These are phyloP conservation scores for Fremontodendron californicum DNA, from an alignment of 345 rosid genomes.

Conservation along the genomic window DNA sequence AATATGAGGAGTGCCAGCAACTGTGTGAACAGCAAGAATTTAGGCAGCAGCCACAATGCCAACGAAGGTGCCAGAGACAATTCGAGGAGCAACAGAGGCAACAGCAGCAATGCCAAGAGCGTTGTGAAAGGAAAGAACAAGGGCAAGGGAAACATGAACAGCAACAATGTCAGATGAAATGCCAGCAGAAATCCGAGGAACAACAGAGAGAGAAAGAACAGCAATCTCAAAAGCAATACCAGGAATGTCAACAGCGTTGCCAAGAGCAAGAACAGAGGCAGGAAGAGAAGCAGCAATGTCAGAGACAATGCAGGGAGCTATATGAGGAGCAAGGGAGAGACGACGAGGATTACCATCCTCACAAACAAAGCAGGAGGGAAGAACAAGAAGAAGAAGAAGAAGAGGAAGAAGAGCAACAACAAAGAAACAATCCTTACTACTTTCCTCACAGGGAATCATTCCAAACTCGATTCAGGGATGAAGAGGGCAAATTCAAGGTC, in stretches of 20 bases:
- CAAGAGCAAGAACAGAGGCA: background rate
- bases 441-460: background rate
- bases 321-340: background rate
- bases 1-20: background rate
- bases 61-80: background rate
- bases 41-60: background rate
- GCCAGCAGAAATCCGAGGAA: background rate
- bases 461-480: background rate
- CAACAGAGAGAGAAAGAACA: background rate
- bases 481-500: background rate
- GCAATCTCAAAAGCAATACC: background rate
- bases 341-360: background rate
- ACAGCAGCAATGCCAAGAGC: background rate
- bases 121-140: background rate
- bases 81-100: background rate
- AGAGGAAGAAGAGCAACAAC: background rate
- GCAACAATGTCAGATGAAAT: background rate
- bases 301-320: background rate
- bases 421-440: background rate
- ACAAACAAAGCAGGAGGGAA: background rate
- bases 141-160: background rate
- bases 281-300: background rate
- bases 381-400: background rate
- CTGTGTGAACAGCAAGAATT: background rate
- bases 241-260: background rate